Base-by-base conservation (phyloP, 2,329 filamentous ascomycete species). In the Hymenoscyphus fructigenus region DNA sequence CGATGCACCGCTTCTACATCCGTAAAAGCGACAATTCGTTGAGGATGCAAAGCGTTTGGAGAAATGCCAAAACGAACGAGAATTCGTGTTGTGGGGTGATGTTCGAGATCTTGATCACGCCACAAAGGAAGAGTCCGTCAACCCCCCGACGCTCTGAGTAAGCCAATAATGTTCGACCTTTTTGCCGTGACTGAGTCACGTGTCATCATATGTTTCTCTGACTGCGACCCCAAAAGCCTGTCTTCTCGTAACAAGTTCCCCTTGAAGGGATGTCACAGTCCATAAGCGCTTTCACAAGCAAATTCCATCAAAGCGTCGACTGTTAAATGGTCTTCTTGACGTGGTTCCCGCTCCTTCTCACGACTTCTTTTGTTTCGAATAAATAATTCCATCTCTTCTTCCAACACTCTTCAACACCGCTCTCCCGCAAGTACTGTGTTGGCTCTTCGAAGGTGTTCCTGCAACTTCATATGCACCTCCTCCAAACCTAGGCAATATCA, bases 11-110 rank as follows among this genome's bases (percentile, higher is more conserved):
- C n/a, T n/a, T n/a, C n/a, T 53, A 53, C 47, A 23, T 59, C 57
- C 57, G 34, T 44, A 23, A 14, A 14, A 23, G 14, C 34, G 32
- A 14, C 5, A 34, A 20, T 26, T 20, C 34, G 32, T 59, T 41
- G 32, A 36, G 57, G n/a, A n/a, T 10, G 36, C 38, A 28, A 44
- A 26, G 23, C n/a, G 26, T 59, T 53, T 59, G 59, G 34, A 55
- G 23, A 47, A 53, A 23, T 26, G 36, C 41, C 10, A 58, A 38
- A 69, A 66, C 68, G 59, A 34, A 55, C 65, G 59, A 70, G 63
- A 65, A 68, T 38, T 63, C 38, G 62, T 29, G 59, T 66, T 65
- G 67, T 71, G 69, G 67, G 61, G 67, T 70, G 69, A 71, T 70
- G 67, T 65, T 62, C 58, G n/a, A n/a, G 29, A 36, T 6, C 17